Evolutionary conservation across 2,329 filamentous ascomycete genomes (phyloP).

Genomic region (Fusarium heterosporum): DNA sequence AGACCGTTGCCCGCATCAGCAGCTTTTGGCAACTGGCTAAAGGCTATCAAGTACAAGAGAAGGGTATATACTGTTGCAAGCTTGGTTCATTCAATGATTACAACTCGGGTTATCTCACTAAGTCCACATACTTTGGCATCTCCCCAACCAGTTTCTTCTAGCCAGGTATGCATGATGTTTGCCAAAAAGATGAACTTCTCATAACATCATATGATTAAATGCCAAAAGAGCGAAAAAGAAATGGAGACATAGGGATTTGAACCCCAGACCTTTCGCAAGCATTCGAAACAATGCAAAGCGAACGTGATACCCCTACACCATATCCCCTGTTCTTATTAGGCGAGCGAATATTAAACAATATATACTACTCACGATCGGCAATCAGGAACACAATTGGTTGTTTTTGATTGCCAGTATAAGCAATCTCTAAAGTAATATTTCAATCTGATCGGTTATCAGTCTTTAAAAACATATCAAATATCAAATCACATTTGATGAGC

Average conservation of each 20-base stretch:
- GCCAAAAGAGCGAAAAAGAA: not conserved
- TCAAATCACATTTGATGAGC: not conserved
- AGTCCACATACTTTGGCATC: too few relatives aligned
- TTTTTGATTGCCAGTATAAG: not conserved
- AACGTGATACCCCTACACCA: constrained; percentile 49
- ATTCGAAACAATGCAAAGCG: constrained; percentile 42
- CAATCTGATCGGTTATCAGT: not conserved
- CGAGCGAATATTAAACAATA: rapidly evolving
- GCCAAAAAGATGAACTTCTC: not conserved
- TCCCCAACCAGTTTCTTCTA: not conserved
- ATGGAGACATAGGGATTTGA: constrained; percentile 50
- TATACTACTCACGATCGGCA: not conserved
- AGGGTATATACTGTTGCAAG: not conserved
- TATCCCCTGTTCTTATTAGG: constrained; percentile 30
- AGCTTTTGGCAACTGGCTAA: not conserved
- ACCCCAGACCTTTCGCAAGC: constrained; percentile 48
- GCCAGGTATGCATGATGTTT: not conserved
- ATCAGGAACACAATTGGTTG: too few relatives aligned
- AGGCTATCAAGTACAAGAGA: not conserved
- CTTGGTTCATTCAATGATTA: not conserved
- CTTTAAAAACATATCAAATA: not conserved
- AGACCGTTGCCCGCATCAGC: too few relatives aligned
- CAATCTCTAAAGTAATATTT: not conserved
- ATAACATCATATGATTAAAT: not conserved
- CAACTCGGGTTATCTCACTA: too few relatives aligned